Evolutionary conservation across 441 rosid species (phyloP).

Genomic region (Eutrema salsugineum): DNA sequence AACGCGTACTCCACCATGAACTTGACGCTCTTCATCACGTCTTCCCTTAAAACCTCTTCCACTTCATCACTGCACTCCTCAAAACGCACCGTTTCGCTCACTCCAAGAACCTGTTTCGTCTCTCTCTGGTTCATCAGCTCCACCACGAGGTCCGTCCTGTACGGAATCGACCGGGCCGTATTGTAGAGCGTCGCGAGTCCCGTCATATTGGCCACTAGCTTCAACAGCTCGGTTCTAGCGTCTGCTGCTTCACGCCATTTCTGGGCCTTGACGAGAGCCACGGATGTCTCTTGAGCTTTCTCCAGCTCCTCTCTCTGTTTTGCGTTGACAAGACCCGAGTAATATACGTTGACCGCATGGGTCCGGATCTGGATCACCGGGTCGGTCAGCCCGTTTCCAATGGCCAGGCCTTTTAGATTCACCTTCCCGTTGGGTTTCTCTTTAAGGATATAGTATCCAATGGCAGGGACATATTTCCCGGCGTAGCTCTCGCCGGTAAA

Average conservation of each 20-base stretch:
- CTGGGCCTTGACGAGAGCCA: conserved; percentile 34
- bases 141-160: conserved; percentile 39
- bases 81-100: conserved; percentile 42
- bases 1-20: conserved; percentile 66
- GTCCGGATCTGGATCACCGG: conserved; percentile 61
- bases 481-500: conserved; percentile 90
- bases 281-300: conserved; percentile 44
- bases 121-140: conserved; percentile 38
- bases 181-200: conserved; percentile 73
- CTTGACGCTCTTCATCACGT: conserved; percentile 82
- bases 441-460: conserved; percentile 59
- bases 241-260: conserved; percentile 68
- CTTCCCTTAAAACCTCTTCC: conserved; percentile 39
- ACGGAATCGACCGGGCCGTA: conserved; percentile 41
- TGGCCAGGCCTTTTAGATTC: conserved; percentile 69
- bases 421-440: conserved; percentile 41
- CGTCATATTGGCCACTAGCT: conserved; percentile 51
- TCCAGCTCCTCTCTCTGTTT: conserved; percentile 58
- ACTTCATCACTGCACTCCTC: conserved; percentile 54
- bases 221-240: conserved; percentile 41
- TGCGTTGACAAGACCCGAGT: conserved; percentile 66
- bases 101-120: conserved; percentile 46
- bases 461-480: conserved; percentile 79
- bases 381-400: conserved; percentile 82
- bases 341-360: conserved; percentile 60